Base-by-base conservation (phyloP, 2,329 filamentous ascomycete genomes). In the Exophiala spinifera region DNA sequence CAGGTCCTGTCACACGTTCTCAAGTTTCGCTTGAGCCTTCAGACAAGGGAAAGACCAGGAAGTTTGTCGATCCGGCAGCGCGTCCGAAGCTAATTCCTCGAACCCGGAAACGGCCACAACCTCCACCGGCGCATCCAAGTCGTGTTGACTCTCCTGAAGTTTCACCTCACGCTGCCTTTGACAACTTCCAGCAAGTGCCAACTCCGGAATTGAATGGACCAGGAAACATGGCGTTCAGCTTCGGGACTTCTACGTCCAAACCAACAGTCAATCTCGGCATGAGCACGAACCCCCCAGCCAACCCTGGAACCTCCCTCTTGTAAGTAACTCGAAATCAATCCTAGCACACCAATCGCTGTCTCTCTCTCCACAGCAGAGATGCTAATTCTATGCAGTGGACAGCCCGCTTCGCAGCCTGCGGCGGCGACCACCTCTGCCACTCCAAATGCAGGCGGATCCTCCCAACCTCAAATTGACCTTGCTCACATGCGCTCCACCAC, bases 401-500 rank as follows among this genome's bases (percentile, higher is more conserved):
- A 53, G 17, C 49, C 23, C 23, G 50, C 39, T 13, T 44, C 54
- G 19, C 54, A 51, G 25, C 48, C 50, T 20, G 46, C 45, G 10
- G 36, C 49, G 37, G 46, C 49, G 37, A 44, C 50, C 25, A 40
- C 61, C 23, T 39, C 61, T 33, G 55, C 49, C 33, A 57, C 52
- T 63, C 66, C 50, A 77, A 47, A 78, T 81, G 60, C 79, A 81
- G 62, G 78, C 76, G 13, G 79, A 85, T 14, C 84, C 20, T 67
- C 86, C 0, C 89, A 87, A 15, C 87, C 90, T 15, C 86, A 88
- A 65, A 88, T 95, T 64, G 88, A 94, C 70, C 73, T 88, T 49
- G 82, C 82, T 63, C 89, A 88, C 67, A 77, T 97, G 56, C 84
- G 90, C 49, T 87, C 88, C 14, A 95, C 91, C 0, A 96, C 91